Percentiles rank a stretch among this genome's conserved stretches.
phyloP scores from a whole-genome alignment of 1,139 yeast species.

The Hyphopichia buzzinii region DNA sequence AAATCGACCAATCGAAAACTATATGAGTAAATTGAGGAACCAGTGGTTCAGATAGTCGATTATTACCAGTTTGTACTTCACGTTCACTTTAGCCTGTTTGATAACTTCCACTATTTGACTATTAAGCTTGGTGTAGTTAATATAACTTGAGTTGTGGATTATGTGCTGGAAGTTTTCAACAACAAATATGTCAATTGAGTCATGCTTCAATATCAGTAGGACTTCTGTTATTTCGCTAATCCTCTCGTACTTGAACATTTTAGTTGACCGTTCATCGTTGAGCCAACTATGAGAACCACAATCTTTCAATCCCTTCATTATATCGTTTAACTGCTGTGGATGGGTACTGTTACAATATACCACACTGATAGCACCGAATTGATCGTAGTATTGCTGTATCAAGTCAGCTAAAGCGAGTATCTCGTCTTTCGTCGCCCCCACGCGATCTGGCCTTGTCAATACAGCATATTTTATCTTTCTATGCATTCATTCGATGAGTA shows the following conservation, averaged over 20 bases:
- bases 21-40: conserved; percentile 1
- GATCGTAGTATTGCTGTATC: background rate
- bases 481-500: background rate
- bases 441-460: background rate
- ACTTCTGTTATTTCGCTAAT: conserved; percentile 2
- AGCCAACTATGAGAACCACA: background rate
- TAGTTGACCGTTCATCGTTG: conserved; percentile 1
- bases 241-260: conserved; percentile 2
- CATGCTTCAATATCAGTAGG: background rate
- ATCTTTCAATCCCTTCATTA: background rate
- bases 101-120: background rate
- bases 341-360: conserved; percentile 2
- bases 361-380: background rate
- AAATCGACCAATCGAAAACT: no score
- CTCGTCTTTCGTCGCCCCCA: background rate
- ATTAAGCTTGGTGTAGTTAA: conserved; percentile 1
- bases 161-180: conserved; percentile 2
- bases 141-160: conserved; percentile 1
- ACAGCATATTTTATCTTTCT: background rate
- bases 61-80: background rate
- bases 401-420: background rate
- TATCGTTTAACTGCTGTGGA: conserved; percentile 1
- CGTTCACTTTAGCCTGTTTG: conserved; percentile 1
- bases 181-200: background rate
- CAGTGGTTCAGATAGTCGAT: conserved; percentile 1